A percentile compares a stretch with the other conserved stretches of the same genome.
Evolutionary conservation across 306 rosid genomes (phyloP).

Genomic region (Inga laurina): DNA sequence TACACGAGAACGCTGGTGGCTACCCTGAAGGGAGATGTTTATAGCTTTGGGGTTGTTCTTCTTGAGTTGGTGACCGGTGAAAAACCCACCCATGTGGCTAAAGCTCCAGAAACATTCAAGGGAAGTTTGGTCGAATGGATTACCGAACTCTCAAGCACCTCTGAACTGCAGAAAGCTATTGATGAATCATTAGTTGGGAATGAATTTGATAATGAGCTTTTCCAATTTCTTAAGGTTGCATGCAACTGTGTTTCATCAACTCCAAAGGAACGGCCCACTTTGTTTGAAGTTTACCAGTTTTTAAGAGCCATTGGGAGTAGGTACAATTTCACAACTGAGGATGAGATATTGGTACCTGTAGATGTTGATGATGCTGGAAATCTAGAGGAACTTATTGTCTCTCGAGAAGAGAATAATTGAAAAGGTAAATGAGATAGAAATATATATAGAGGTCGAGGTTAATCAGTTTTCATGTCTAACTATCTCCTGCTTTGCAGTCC

Average conservation of each 20-base stretch:
- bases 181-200: slow-evolving; percentile 65
- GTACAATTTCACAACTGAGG: slow-evolving; percentile 75
- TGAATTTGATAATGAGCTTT: slow-evolving; percentile 71
- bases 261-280: slow-evolving; percentile 88
- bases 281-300: slow-evolving; percentile 96
- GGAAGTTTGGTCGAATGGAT: slow-evolving; percentile 93
- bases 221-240: slow-evolving; percentile 89
- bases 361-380: slow-evolving; percentile 39
- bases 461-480: slow-evolving; percentile 32
- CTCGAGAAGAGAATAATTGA: slow-evolving; percentile 44
- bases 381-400: slow-evolving; percentile 79
- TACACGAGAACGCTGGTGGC: slow-evolving; percentile 86
- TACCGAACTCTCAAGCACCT: slow-evolving; percentile 46
- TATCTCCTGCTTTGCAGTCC: slow-evolving; percentile 27
- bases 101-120: slow-evolving; percentile 76
- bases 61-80: slow-evolving; percentile 95
- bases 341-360: slow-evolving; percentile 59
- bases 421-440: slow-evolving; percentile 34
- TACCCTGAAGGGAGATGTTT: slow-evolving; percentile 90
- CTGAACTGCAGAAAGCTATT: slow-evolving; percentile 58
- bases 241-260: slow-evolving; percentile 61
- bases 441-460: slow-evolving; percentile 27
- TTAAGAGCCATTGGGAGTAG: slow-evolving; percentile 75
- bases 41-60: slow-evolving; percentile 87
- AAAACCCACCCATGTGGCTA: slow-evolving; percentile 64